Base-by-base conservation (phyloP, 176 grass and related monocot species). In the Oryza nivara region DNA sequence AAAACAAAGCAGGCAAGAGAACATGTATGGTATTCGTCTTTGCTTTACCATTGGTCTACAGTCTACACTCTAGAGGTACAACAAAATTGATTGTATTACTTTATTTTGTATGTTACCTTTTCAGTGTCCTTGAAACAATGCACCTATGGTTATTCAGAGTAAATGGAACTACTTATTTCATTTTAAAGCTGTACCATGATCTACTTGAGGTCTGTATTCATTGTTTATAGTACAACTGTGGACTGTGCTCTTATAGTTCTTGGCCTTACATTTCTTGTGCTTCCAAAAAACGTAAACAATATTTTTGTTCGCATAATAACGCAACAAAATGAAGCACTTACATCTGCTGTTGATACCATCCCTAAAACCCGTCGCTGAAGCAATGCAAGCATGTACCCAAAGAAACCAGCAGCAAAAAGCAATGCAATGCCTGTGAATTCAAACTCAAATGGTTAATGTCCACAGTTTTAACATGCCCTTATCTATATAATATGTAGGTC, bases 381-480 rank as follows among this genome's bases (percentile, higher is more conserved):
- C 84, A 99, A 91, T 0, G 97, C 93, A 91, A 99, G 88, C 97
- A 96, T 99, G 44, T 96, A 99, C 9, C 97, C 97, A 47, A 99
- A 99, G 88, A 99, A 99, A 82, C 72, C 91, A 49, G 97, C 97
- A 88, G 92, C 92, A 89, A 91, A 82, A 76, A 99, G 92, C 92
- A 99, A 89, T 19, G 86, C 84, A 88, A 99, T 36, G 67, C 97
- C 97, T 99, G 92, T 9, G 51, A 78, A 83, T 90, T 76, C 9
- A 83, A 84, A 71, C 9, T 65, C 8, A 15, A 74, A 12, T 65
- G 64, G 70, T 91, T 84, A 87, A 52, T 65, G 2, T 43, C 25
- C 35, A 5, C 43, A 54, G 65, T 51, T 80, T 7, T 22, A 64
- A 22, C 14, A 19, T 13, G 17, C 6, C 5, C n/a, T 35, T 45